These are phyloP conservation scores for Albophoma yamanashiensis DNA, from an alignment of 2,329 filamentous ascomycete genomes.

Conservation along the genomic window DNA sequence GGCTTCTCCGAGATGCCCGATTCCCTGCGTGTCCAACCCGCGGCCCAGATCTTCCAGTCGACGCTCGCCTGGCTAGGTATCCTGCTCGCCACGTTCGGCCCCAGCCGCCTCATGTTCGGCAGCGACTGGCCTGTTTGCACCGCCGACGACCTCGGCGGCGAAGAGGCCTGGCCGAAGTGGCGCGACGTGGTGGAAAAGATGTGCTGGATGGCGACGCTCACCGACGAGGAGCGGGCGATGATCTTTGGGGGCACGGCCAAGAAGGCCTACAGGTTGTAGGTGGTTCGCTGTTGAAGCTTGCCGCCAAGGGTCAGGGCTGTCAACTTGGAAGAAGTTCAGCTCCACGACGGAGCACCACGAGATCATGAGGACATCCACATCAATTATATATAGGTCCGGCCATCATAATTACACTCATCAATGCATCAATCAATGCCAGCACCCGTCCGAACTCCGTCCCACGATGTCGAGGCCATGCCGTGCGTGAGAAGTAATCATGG, in stretches of 20 bases:
- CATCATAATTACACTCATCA: background rate
- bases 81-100: slow-evolving; percentile 61
- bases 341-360: background rate
- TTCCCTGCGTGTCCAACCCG: slow-evolving; percentile 33
- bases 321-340: background rate
- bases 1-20: slow-evolving; percentile 68
- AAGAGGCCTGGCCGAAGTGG: slow-evolving; percentile 67
- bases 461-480: background rate
- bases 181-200: slow-evolving; percentile 56
- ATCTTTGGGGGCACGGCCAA: slow-evolving; percentile 66
- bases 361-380: background rate
- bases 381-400: background rate
- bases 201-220: slow-evolving; percentile 51
- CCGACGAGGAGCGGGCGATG: slow-evolving; percentile 48
- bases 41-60: slow-evolving; percentile 49
- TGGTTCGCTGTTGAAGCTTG: background rate
- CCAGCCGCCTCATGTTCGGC: slow-evolving; percentile 72
- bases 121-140: slow-evolving; percentile 94
- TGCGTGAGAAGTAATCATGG: background rate
- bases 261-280: slow-evolving; percentile 53
- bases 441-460: background rate
- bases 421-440: background rate
- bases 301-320: background rate
- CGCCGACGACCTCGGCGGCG: slow-evolving; percentile 30
- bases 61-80: slow-evolving; percentile 63